These are phyloP conservation scores for Xylariaceae sp. DNA, from an alignment of 2,329 filamentous ascomycete genomes.

Conservation along the genomic window DNA sequence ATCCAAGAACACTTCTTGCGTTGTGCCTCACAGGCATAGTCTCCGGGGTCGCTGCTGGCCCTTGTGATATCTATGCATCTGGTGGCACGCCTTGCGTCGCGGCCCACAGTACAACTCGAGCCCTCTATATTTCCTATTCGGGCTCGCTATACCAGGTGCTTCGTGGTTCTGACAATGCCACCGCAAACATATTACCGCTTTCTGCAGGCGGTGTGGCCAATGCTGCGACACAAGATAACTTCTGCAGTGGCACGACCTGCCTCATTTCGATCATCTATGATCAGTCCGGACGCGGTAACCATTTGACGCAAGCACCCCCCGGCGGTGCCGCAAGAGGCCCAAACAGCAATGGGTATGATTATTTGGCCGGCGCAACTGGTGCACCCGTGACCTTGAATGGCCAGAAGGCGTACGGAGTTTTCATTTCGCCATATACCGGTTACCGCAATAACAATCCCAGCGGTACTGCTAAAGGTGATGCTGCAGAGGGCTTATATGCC, in stretches of 20 bases:
- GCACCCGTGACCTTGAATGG: slow-evolving; percentile 59
- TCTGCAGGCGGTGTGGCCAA: slow-evolving; percentile 60
- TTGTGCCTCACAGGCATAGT: neutral
- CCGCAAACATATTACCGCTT: slow-evolving; percentile 44
- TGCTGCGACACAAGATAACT: slow-evolving; percentile 54
- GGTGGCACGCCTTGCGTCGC: slow-evolving; percentile 58
- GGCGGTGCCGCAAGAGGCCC: slow-evolving; percentile 53
- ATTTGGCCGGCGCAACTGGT: slow-evolving; percentile 53
- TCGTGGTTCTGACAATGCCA: slow-evolving; percentile 49
- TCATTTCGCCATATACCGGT: slow-evolving; percentile 56
- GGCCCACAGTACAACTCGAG: slow-evolving; percentile 61
- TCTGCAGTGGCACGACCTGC: slow-evolving; percentile 58
- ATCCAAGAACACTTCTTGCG: slow-evolving; percentile 1
- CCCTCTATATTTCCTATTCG: slow-evolving; percentile 50
- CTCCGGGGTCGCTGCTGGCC: slow-evolving; percentile 40
- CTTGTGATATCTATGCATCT: slow-evolving; percentile 57
- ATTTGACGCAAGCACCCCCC: slow-evolving; percentile 58
- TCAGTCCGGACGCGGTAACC: slow-evolving; percentile 57
- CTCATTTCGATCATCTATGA: slow-evolving; percentile 62
- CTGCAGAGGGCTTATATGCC: slow-evolving; percentile 56
- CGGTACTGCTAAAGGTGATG: slow-evolving; percentile 52
- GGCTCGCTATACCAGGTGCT: slow-evolving; percentile 56
- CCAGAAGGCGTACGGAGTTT: slow-evolving; percentile 60
- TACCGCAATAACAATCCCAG: slow-evolving; percentile 55
- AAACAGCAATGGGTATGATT: slow-evolving; percentile 53